These are phyloP conservation scores for Fusarium domesticum DNA, from an alignment of 2,329 filamentous ascomycete genomes.

Conservation along the genomic window DNA sequence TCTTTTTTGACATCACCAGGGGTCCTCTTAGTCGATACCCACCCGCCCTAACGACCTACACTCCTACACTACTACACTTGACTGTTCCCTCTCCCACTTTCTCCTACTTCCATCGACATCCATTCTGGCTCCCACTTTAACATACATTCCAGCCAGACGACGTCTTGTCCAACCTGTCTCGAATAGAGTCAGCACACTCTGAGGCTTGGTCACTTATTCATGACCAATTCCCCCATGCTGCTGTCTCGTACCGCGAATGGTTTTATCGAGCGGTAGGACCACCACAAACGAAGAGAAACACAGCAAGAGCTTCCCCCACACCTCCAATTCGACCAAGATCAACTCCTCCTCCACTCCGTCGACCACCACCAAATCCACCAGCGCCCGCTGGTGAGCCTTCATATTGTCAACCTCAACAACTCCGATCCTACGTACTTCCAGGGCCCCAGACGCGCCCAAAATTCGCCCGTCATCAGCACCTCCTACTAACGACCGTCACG, in stretches of 20 bases:
- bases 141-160: constrained; percentile 21
- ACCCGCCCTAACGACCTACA: constrained; percentile 1
- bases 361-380: constrained; percentile 31
- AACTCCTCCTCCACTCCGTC: constrained; percentile 2
- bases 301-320: constrained; percentile 14
- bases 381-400: constrained; percentile 40
- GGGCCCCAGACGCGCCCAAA: constrained; percentile 46
- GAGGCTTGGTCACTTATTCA: constrained; percentile 16
- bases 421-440: constrained; percentile 19
- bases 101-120: constrained; percentile 7
- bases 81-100: constrained; percentile 13
- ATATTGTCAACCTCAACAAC: constrained; percentile 45
- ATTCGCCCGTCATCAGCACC: constrained; percentile 37
- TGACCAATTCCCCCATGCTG: constrained; percentile 13
- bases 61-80: background rate
- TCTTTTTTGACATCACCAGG: constrained; percentile 34
- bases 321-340: constrained; percentile 3
- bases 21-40: constrained; percentile 15
- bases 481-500: constrained; percentile 51
- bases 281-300: constrained; percentile 9
- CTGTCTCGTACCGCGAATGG: constrained; percentile 19
- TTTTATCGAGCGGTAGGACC: constrained; percentile 20
- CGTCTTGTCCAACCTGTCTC: constrained; percentile 13
- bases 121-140: background rate
- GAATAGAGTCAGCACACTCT: constrained; percentile 17